These are phyloP conservation scores for Alternaria conjuncta DNA, from an alignment of 2,329 filamentous ascomycete species.

Conservation along the genomic window DNA sequence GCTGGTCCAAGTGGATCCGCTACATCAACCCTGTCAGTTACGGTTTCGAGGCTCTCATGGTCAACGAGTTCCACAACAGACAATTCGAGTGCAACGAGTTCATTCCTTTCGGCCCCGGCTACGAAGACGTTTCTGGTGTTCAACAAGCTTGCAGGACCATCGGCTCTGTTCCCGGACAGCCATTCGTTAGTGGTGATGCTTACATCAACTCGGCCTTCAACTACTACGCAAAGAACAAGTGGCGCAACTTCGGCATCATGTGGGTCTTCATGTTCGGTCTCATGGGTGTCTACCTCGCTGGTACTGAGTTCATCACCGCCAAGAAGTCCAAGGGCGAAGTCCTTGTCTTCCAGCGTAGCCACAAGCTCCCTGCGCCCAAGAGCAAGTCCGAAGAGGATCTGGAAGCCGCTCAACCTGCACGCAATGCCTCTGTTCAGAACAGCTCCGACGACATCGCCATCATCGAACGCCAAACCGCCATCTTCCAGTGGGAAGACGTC, in stretches of 20 bases:
- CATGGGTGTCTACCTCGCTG: conserved; percentile 51
- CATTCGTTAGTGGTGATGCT: conserved; percentile 48
- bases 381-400: conserved; percentile 52
- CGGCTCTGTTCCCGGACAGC: conserved; percentile 49
- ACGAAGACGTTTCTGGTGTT: conserved; percentile 41
- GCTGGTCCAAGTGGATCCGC: conserved; percentile 83
- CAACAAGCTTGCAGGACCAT: conserved; percentile 51
- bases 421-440: conserved; percentile 43
- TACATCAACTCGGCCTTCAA: conserved; percentile 46
- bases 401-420: conserved; percentile 45
- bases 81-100: conserved; percentile 60
- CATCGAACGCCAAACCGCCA: conserved; percentile 70
- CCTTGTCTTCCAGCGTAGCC: conserved; percentile 56
- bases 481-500: conserved; percentile 86
- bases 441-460: conserved; percentile 52
- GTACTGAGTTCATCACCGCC: conserved; percentile 55
- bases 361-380: conserved; percentile 55
- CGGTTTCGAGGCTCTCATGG: conserved; percentile 79
- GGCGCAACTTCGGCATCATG: conserved; percentile 57
- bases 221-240: conserved; percentile 50
- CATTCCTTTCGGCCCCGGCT: conserved; percentile 52
- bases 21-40: conserved; percentile 82
- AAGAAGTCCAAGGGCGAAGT: conserved; percentile 61
- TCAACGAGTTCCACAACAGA: conserved; percentile 79
- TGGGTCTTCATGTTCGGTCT: conserved; percentile 54